Base-by-base conservation (phyloP, 495 filamentous ascomycete species). In the Hypoxylon trugodes region DNA sequence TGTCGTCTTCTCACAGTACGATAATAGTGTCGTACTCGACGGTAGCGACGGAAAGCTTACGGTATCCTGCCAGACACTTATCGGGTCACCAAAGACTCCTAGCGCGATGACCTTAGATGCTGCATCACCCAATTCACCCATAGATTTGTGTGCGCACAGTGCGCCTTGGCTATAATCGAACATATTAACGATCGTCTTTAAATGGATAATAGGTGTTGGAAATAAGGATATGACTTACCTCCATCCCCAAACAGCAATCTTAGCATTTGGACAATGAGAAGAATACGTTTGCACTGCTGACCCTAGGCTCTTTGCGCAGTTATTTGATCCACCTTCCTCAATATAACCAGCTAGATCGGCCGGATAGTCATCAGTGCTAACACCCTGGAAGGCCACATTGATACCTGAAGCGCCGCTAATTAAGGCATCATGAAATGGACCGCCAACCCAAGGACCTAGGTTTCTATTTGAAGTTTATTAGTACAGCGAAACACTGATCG, bases 161-260 rank as follows among this genome's bases (percentile, higher is more conserved):
- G 66, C 61, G 13, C 66, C 66, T 66, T 69, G 66, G 18, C 66
- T 69, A 48, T 41, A 22, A 41, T 38, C 2, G n/a, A 46, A 40
- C 15, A 3, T 10, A 24, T 61, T 12, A 60, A 26, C n/a, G 18
- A 41, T 6, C 3, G 5, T 9, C 12, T 5, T 2, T 36, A 4
- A 9, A 41, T 18, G 0, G 12, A 18, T 7, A 10, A 15, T 26
- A 8, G 36, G n/a, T 13, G n/a, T n/a, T n/a, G n/a, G n/a, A n/a
- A n/a, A n/a, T n/a, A n/a, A n/a, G n/a, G n/a, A n/a, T n/a, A n/a
- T n/a, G n/a, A 38, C 65, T 59, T 47, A 65, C 66, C 66, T 69
- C 66, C 66, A 69, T 36, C 66, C 66, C 61, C 61, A 69, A 25
- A 69, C 37, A 15, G 62, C 61, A 2, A 69, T 22, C 28, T 66